These are phyloP conservation scores for Cydonia oblonga DNA, from an alignment of 331 rosid genomes.

Conservation along the genomic window DNA sequence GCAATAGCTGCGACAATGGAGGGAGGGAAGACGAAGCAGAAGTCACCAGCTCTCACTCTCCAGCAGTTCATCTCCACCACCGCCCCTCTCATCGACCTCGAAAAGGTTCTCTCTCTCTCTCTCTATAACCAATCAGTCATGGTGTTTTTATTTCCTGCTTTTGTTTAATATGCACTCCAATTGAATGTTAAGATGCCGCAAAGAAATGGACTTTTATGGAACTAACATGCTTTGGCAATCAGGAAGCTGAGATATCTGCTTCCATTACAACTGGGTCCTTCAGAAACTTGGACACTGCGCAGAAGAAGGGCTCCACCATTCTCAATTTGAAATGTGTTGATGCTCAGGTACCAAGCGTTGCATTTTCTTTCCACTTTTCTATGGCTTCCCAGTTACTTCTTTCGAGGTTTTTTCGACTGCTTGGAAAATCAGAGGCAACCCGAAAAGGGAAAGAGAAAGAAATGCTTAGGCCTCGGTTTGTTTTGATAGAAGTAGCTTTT, in stretches of 20 bases:
- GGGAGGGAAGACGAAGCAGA: conserved; percentile 41
- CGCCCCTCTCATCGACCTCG: conserved; percentile 74
- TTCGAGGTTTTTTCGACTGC: background rate
- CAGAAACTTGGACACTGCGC: conserved; percentile 74
- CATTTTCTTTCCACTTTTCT: conserved; percentile 1
- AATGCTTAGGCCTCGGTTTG: background rate
- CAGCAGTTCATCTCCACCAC: conserved; percentile 69
- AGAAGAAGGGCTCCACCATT: conserved; percentile 78
- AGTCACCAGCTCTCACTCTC: conserved; percentile 43
- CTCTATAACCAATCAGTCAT: background rate
- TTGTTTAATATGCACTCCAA: background rate
- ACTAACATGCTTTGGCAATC: background rate
- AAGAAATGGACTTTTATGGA: background rate
- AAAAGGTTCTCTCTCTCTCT: conserved; percentile 42
- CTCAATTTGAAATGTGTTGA: conserved; percentile 86
- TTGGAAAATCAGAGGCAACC: background rate
- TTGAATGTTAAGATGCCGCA: background rate
- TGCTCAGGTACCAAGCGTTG: conserved; percentile 49
- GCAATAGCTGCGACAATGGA: conserved; percentile 28
- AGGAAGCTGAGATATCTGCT: conserved; percentile 92
- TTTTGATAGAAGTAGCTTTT: background rate
- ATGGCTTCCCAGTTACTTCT: background rate
- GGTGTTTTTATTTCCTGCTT: background rate
- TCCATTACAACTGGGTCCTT: conserved; percentile 72
- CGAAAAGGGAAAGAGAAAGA: background rate